Conservation (phyloP, 2,329 filamentous ascomycete species). For the Cytospora piceicola region DNA sequence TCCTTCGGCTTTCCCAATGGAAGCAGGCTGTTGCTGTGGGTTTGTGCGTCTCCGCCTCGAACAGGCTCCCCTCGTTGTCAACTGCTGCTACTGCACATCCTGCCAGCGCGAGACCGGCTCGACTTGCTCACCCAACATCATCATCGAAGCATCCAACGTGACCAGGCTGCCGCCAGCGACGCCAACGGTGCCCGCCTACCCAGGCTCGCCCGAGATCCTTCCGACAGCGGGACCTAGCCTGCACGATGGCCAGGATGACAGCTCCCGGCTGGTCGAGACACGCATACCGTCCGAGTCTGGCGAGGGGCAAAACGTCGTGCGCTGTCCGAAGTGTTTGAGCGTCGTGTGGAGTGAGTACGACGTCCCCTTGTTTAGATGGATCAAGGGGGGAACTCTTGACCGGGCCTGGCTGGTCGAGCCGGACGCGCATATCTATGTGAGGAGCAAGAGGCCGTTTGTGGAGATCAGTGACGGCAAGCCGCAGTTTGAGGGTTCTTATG, state of each 20-base stretch:
- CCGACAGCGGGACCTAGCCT: constrained; percentile 21
- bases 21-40: constrained; percentile 67
- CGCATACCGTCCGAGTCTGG: constrained; percentile 46
- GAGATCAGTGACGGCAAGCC: constrained; percentile 42
- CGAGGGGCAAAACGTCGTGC: constrained; percentile 45
- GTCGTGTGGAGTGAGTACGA: constrained; percentile 49
- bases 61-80: constrained; percentile 52
- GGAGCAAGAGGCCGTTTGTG: constrained; percentile 45
- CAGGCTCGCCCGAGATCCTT: constrained; percentile 16
- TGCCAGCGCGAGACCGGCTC: constrained; percentile 52
- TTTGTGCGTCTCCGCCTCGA: constrained; percentile 69
- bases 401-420: constrained; percentile 44
- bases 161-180: constrained; percentile 37
- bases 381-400: constrained; percentile 52
- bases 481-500: constrained; percentile 44
- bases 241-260: background rate
- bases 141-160: constrained; percentile 46
- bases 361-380: constrained; percentile 40
- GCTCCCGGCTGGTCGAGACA: background rate
- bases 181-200: constrained; percentile 33
- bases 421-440: constrained; percentile 50
- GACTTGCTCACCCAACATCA: constrained; percentile 45
- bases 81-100: constrained; percentile 52
- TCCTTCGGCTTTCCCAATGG: constrained; percentile 33
- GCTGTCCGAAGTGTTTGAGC: constrained; percentile 48